Percentiles rank a stretch among this genome's conserved stretches.
These are phyloP conservation scores for Leishmania tarentolae DNA, from an alignment of 208 protist genomes.

Conservation along the genomic window DNA sequence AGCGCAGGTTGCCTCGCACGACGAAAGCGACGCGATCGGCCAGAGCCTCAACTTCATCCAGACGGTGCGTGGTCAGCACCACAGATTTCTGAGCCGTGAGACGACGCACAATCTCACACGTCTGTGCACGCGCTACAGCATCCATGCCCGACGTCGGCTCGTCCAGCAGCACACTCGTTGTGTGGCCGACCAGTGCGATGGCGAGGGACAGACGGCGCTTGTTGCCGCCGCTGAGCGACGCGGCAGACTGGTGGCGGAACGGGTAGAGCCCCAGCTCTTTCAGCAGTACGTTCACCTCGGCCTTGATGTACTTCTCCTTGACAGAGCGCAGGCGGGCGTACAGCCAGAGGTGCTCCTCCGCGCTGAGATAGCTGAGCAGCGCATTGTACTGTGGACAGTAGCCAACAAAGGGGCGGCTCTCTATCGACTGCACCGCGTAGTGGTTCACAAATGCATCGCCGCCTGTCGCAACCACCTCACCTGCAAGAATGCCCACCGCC, in stretches of 20 bases:
- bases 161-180: constrained; percentile 81
- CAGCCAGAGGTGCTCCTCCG: constrained; percentile 91
- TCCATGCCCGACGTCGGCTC: constrained; percentile 94
- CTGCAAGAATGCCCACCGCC: constrained; percentile 80
- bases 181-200: constrained; percentile 87
- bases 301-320: constrained; percentile 43
- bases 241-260: constrained; percentile 42
- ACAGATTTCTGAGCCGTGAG: constrained; percentile 66
- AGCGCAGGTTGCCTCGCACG: constrained; percentile 82
- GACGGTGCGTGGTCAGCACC: constrained; percentile 85
- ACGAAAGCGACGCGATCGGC: constrained; percentile 88
- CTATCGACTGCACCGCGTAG: constrained; percentile 34
- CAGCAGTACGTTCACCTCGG: constrained; percentile 54
- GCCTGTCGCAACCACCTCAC: constrained; percentile 66
- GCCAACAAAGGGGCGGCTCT: constrained; percentile 73
- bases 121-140: constrained; percentile 63
- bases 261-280: constrained; percentile 53
- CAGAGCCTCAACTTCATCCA: constrained; percentile 91
- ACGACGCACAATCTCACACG: constrained; percentile 77
- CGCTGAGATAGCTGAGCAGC: constrained; percentile 91
- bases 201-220: constrained; percentile 88
- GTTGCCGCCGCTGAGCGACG: constrained; percentile 83
- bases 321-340: constrained; percentile 81
- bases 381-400: constrained; percentile 97
- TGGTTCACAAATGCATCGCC: constrained; percentile 77